A percentile compares a stretch with the other conserved stretches of the same genome.
phyloP scores from a whole-genome alignment of 495 filamentous ascomycete genomes.

The Friedmanniomyces endolithicus region DNA sequence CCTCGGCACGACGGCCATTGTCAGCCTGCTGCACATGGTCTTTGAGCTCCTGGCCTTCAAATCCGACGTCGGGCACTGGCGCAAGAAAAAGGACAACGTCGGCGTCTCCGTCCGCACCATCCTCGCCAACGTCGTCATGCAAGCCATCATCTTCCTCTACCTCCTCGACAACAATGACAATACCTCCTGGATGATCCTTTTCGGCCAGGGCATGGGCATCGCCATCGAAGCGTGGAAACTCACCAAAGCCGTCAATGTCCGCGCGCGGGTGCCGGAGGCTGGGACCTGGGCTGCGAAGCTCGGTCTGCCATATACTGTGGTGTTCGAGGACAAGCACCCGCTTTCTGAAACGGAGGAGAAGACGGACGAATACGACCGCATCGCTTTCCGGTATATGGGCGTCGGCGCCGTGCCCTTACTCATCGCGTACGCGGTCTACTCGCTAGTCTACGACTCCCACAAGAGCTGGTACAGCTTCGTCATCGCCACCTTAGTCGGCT shows the following conservation, averaged over 20 bases:
- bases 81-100: constrained; percentile 98
- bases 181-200: constrained; percentile 97
- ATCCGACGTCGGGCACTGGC: constrained; percentile 92
- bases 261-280: constrained; percentile 54
- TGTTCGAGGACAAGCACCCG: constrained; percentile 94
- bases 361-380: constrained; percentile 95
- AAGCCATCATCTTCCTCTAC: constrained; percentile 90
- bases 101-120: constrained; percentile 93
- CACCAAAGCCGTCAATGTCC: constrained; percentile 91
- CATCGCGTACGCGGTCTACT: constrained; percentile 79
- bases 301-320: constrained; percentile 62
- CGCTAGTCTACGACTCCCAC: constrained; percentile 82
- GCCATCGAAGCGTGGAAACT: constrained; percentile 95
- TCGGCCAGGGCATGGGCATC: constrained; percentile 85
- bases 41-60: constrained; percentile 97
- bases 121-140: constrained; percentile 96
- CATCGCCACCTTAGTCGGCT: constrained; percentile 82
- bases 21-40: constrained; percentile 81
- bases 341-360: constrained; percentile 90
- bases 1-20: constrained; percentile 67
- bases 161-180: constrained; percentile 95
- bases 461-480: constrained; percentile 97
- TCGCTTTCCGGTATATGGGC: constrained; percentile 95
- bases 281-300: constrained; percentile 39
- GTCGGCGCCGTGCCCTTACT: constrained; percentile 80